phyloP scores from a whole-genome alignment of 1,139 yeast species.

The Geotrichum cucujoidarum region DNA sequence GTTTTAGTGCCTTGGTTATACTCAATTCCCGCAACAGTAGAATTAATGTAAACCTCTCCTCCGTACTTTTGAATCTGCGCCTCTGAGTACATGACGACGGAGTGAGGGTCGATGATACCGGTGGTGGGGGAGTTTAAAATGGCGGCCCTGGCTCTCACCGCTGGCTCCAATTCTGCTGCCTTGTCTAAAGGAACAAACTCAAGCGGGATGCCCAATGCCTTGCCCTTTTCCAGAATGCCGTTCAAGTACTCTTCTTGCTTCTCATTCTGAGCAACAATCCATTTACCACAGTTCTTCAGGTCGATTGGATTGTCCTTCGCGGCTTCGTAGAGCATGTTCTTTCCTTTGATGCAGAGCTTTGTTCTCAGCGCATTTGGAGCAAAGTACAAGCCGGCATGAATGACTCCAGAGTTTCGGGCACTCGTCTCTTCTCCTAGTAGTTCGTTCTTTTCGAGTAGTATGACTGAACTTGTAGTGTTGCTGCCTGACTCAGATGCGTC shows the following conservation, averaged over 20 bases:
- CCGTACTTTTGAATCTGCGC: slow-evolving; percentile 51
- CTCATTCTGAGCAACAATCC: slow-evolving; percentile 80
- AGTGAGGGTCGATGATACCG: slow-evolving; percentile 81
- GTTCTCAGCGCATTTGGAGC: slow-evolving; percentile 66
- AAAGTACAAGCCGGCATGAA: slow-evolving; percentile 85
- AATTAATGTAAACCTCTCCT: slow-evolving; percentile 61
- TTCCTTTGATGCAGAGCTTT: slow-evolving; percentile 68
- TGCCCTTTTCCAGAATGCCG: slow-evolving; percentile 47
- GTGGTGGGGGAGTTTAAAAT: slow-evolving; percentile 75
- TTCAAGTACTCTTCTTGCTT: slow-evolving; percentile 56
- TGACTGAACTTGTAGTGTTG: slow-evolving; percentile 44
- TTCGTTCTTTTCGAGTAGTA: slow-evolving; percentile 63
- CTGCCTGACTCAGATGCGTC: slow-evolving; percentile 20
- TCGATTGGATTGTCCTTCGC: slow-evolving; percentile 51
- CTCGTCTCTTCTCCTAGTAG: slow-evolving; percentile 75
- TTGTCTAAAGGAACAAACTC: slow-evolving; percentile 46
- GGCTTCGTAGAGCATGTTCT: slow-evolving; percentile 55
- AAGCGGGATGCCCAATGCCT: slow-evolving; percentile 51
- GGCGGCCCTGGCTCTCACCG: slow-evolving; percentile 57
- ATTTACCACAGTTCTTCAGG: slow-evolving; percentile 62
- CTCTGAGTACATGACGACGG: slow-evolving; percentile 56
- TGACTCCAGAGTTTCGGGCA: slow-evolving; percentile 83
- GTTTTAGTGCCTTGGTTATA: slow-evolving; percentile 22
- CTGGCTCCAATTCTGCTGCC: slow-evolving; percentile 55
- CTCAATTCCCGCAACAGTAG: slow-evolving; percentile 50